Base-by-base conservation (phyloP, 78 protist species). In the Dictyostelium firmibasis region DNA sequence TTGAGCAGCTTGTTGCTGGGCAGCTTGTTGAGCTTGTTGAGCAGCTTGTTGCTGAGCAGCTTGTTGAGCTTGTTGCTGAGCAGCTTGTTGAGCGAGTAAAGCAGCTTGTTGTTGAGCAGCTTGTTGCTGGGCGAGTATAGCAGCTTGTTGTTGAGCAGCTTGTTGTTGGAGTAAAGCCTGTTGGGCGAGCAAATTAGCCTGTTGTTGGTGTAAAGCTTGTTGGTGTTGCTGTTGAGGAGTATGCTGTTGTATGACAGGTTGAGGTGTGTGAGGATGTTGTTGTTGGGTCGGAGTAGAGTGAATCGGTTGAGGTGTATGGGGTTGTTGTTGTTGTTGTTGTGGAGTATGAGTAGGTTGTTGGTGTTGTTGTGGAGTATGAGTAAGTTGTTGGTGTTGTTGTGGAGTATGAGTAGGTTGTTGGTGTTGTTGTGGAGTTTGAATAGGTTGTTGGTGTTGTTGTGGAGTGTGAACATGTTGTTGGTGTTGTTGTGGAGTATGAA, bases 271-370 rank as follows among this genome's bases (percentile, higher is more conserved):
- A 3, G 29, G 53, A 11, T 47, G 29, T 81, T 81, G 53, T 3
- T 47, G 29, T 81, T 81, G 86, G 13, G 35, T 16, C 57, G 53
- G 53, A 18, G 47, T n/a, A 10, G 35, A 36, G 23, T 23, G 85
- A n/a, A 18, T 27, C 53, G 75, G 86, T 36, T 33, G 41, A 9
- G 31, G 38, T 31, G 35, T 76, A 11, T 60, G 89, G n/a, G 69
- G 76, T n/a, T 33, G 89, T 35, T 67, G 57, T 4, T 29, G 29
- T 60, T 36, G 88, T 25, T 36, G 20, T 83, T 16, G 47, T 6
- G 16, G 88, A 25, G 43, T 31, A 36, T 38, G 81, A 6, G 44
- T 72, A 10, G 62, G 44, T 78, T 79, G 93, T 16, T 62, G 77
- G 27, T 53, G 76, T 25, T 35, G 69, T 62, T 77, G 84, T 43